Conservation (phyloP, 2,329 filamentous ascomycete species). For the Onygenales sp. region DNA sequence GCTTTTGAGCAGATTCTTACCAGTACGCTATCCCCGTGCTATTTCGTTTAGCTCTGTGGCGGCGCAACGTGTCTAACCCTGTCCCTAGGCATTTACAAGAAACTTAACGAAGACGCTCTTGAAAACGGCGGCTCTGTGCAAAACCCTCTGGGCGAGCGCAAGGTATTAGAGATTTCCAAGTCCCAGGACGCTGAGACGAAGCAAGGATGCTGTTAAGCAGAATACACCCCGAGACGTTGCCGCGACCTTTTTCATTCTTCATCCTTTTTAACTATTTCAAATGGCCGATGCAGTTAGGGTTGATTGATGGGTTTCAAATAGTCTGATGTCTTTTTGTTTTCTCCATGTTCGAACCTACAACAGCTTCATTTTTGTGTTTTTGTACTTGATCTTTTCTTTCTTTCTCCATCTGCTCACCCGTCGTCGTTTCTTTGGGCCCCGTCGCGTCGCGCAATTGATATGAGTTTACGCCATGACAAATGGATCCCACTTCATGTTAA, state of each 20-base stretch:
- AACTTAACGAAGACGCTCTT: conserved; percentile 98
- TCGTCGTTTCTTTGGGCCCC: neutral
- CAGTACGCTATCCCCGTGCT: conserved; percentile 49
- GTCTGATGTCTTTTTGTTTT: neutral
- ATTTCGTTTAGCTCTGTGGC: neutral
- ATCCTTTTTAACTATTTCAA: neutral
- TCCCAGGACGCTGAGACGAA: conserved; percentile 71
- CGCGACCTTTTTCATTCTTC: neutral
- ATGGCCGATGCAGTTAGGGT: neutral
- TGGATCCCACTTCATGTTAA: neutral
- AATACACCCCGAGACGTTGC: conserved; percentile 4
- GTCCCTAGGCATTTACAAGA: conserved; percentile 45
- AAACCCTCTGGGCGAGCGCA: conserved; percentile 68
- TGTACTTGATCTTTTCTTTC: conserved; percentile 10
- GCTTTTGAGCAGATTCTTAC: conserved; percentile 99
- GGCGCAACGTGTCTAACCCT: conserved; percentile 7
- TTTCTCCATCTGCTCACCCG: conserved; percentile 1
- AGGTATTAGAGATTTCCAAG: conserved; percentile 76
- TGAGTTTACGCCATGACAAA: neutral
- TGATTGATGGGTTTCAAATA: neutral
- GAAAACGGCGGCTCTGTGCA: conserved; percentile 78
- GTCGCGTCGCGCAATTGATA: neutral
- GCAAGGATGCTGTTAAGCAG: conserved; percentile 35
- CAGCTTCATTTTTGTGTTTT: conserved; percentile 8
- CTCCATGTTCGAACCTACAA: neutral